phyloP scores from a whole-genome alignment of 2,329 filamentous ascomycete species.

The Pseudocercospora fuligena region DNA sequence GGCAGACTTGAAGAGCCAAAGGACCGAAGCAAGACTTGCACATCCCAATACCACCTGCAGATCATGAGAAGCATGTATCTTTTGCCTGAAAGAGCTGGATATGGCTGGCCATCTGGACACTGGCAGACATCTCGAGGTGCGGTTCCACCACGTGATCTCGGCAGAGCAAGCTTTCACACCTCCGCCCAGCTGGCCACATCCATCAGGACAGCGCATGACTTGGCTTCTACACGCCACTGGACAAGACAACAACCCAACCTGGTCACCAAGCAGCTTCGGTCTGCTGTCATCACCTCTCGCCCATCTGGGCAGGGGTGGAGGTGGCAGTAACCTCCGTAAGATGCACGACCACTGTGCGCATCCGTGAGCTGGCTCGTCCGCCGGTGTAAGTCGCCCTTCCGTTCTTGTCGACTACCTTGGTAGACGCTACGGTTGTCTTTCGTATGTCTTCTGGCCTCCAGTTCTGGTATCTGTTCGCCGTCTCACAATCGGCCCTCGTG shows the following conservation, averaged over 20 bases:
- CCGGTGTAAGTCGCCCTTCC: conserved; percentile 16
- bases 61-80: not conserved
- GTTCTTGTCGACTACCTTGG: not conserved
- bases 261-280: not conserved
- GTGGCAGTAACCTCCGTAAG: not conserved
- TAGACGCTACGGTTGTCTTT: conserved; percentile 1
- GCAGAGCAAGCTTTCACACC: not conserved
- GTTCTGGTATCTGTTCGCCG: no score
- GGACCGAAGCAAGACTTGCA: not conserved
- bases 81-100: not conserved
- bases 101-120: not conserved
- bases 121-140: not conserved
- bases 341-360: not conserved
- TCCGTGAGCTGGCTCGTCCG: conserved; percentile 14
- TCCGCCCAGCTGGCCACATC: not conserved
- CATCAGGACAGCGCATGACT: not conserved
- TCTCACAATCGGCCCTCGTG: no score
- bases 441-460: not conserved
- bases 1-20: not conserved
- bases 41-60: not conserved
- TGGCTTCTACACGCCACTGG: not conserved
- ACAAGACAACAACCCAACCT: not conserved
- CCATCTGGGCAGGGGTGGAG: not conserved
- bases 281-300: not conserved
- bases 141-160: not conserved